Evolutionary conservation across 75 land plant species (phyloP), one percentile per base, ranked within the genome.

Genomic region (Cunninghamia lanceolata): DNA sequence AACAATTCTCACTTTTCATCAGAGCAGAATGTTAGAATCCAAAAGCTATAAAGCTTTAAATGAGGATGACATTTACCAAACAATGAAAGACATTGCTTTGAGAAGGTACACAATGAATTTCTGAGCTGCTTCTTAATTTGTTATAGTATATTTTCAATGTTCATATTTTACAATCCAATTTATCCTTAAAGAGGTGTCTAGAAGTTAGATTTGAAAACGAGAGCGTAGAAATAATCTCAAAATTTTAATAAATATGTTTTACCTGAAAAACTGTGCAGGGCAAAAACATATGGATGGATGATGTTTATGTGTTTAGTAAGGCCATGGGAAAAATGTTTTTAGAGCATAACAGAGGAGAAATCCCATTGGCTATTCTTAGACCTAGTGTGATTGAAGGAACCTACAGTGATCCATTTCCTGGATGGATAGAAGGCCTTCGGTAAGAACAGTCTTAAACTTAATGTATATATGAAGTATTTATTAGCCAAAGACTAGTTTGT

Each of bases 381-480:
- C 99, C 99, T 4, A 97, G 95, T 87, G 95, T 97, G 13, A 94
- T 97, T 53, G 97, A 97, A 87, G 94, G 97, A 90, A 96, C 96
- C 14, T 91, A 46, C 86, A 86, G 86, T 36, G 95, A 97, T 10
- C 99, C 99, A 36, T 97, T 95, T 85, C 93, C 97, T 9, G 99
- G 99, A 32, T 97, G 99, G 99, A 97, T 97, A 93, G 97, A 97
- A 92, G 99, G 99, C 35, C 92, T 93, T 86, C 90, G 97, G 99
- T 94, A 85, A 87, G 76, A 32, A 38, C 38, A 11, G 3, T 71
- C 19, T 70, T 70, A 30, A n/a, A 30, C 35, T 32, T 30, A 9
- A 59, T 59, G 1, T 28, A n/a, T 68, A 9, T 28, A 10, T 70
- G 1, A 21, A 63, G 28, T 63, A 63, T 0, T 25, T 19, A 63